These are phyloP conservation scores for Primulina tabacum DNA, from an alignment of 257 asterid genomes.

Conservation along the genomic window DNA sequence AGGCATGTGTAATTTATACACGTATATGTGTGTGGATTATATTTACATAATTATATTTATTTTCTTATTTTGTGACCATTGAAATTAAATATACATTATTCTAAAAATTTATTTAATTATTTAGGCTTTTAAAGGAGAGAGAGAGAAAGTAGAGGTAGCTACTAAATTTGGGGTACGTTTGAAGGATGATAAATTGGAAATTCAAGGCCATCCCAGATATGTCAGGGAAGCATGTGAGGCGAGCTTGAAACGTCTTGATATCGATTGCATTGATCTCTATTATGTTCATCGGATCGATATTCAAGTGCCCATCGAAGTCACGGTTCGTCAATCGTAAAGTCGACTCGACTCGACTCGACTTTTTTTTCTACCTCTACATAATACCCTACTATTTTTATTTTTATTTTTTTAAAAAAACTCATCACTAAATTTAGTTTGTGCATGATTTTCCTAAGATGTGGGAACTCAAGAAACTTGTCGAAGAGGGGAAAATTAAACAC, in stretches of 20 bases:
- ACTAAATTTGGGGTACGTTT: slow-evolving; percentile 23
- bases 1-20: too few relatives aligned
- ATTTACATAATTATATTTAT: too few relatives aligned
- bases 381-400: too few relatives aligned
- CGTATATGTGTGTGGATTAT: too few relatives aligned
- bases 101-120: not conserved
- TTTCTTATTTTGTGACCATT: too few relatives aligned
- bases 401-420: too few relatives aligned
- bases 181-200: slow-evolving; percentile 5
- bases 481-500: slow-evolving; percentile 56
- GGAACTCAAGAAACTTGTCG: slow-evolving; percentile 54
- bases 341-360: too few relatives aligned
- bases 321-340: slow-evolving; percentile 7
- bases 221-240: slow-evolving; percentile 31
- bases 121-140: slow-evolving; percentile 30
- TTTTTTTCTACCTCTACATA: too few relatives aligned
- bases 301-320: slow-evolving; percentile 26
- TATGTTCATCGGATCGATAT: slow-evolving; percentile 27
- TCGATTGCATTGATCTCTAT: slow-evolving; percentile 31
- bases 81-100: too few relatives aligned
- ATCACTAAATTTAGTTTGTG: too few relatives aligned
- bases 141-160: slow-evolving; percentile 31
- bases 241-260: slow-evolving; percentile 30
- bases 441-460: slow-evolving; percentile 33
- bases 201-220: slow-evolving; percentile 22